Evolutionary conservation across 768 basidiomycete genomes (phyloP).

Genomic region (Trichaptum fuscoviolaceum): DNA sequence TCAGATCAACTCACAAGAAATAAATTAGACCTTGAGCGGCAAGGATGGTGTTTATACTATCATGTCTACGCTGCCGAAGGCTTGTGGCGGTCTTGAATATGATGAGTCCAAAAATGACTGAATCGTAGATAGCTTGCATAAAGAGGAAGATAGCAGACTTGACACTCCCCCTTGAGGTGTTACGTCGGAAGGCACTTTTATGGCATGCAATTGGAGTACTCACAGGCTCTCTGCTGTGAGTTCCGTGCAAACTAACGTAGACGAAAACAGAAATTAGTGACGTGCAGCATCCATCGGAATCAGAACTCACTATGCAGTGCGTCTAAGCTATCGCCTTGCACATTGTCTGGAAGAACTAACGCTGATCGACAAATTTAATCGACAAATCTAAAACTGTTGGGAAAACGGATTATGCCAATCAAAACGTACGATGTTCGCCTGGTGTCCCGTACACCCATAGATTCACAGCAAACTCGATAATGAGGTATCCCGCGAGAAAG

Average conservation of each 20-base stretch:
- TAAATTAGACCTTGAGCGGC: neutral
- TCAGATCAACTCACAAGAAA: conserved; percentile 1
- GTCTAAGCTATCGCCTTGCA: neutral
- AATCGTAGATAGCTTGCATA: conserved; percentile 4
- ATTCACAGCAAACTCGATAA: neutral
- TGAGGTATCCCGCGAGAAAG: neutral
- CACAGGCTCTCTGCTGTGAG: neutral
- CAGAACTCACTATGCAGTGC: neutral
- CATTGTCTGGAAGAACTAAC: neutral
- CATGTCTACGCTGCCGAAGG: neutral
- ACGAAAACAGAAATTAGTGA: neutral
- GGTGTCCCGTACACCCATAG: neutral
- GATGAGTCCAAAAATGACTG: conserved; percentile 1
- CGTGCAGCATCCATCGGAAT: neutral
- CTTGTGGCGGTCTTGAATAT: neutral
- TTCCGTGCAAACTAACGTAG: neutral
- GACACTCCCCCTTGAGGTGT: neutral
- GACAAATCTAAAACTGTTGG: neutral
- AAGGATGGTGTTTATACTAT: neutral
- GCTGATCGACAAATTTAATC: neutral
- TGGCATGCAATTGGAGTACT: neutral
- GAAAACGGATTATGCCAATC: neutral
- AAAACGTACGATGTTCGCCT: neutral
- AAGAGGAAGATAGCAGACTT: neutral
- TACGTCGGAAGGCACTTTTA: neutral